A percentile compares a stretch with the other conserved stretches of the same genome.
phyloP scores from a whole-genome alignment of 176 grass and related monocot genomes.

The Hordeum marinum region DNA sequence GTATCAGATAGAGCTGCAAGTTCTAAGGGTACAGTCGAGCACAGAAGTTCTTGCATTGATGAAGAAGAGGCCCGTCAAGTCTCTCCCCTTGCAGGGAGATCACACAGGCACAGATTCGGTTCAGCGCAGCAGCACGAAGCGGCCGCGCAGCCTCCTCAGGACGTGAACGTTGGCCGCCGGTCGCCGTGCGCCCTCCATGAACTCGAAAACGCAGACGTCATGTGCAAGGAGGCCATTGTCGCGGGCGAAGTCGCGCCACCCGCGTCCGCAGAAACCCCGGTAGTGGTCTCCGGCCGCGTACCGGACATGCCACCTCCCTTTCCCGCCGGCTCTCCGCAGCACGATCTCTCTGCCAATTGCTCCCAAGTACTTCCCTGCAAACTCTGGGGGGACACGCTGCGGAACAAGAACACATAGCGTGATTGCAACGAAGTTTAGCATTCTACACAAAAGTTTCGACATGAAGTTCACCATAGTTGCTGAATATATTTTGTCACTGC shows the following conservation, averaged over 20 bases:
- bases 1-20: background rate
- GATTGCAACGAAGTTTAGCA: background rate
- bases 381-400: constrained; percentile 18
- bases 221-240: constrained; percentile 21
- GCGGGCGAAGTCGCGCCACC: constrained; percentile 23
- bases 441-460: background rate
- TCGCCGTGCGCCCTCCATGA: background rate
- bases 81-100: background rate
- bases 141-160: constrained; percentile 26
- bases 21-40: background rate
- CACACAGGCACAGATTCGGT: background rate
- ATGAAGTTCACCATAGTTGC: background rate
- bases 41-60: background rate
- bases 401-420: background rate
- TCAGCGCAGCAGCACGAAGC: constrained; percentile 31
- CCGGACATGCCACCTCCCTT: background rate
- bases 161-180: constrained; percentile 20
- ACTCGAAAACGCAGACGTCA: constrained; percentile 38
- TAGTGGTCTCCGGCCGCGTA: background rate
- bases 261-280: constrained; percentile 7
- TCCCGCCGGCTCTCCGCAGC: background rate
- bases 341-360: background rate
- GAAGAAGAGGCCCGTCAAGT: background rate
- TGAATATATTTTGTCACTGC: background rate
- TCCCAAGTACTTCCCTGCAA: constrained; percentile 6